These are phyloP conservation scores for Bimuria novae-zelandiae DNA, from an alignment of 2,329 filamentous ascomycete species.

Conservation along the genomic window DNA sequence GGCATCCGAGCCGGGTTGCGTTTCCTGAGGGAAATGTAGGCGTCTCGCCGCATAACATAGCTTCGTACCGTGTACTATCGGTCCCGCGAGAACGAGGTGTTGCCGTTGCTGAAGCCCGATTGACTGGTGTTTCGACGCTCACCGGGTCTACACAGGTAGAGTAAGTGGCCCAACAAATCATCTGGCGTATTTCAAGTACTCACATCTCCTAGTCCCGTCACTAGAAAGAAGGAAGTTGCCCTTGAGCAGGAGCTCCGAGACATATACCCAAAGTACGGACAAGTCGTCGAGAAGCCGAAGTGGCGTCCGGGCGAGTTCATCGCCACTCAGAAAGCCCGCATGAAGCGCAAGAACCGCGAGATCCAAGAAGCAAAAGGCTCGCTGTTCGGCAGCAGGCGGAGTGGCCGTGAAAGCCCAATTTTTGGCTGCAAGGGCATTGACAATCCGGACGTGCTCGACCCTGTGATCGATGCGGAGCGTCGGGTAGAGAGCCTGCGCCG, in stretches of 20 bases:
- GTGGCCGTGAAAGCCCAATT: slow-evolving; percentile 18
- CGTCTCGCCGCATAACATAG: slow-evolving; percentile 18
- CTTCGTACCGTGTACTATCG: slow-evolving; percentile 28
- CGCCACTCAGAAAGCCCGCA: slow-evolving; percentile 25
- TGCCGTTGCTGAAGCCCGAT: background rate
- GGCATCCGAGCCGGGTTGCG: slow-evolving; percentile 33
- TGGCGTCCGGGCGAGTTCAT: slow-evolving; percentile 35
- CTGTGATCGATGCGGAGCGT: background rate
- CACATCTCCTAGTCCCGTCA: slow-evolving; percentile 10
- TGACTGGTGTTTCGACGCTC: background rate
- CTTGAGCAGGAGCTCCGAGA: slow-evolving; percentile 34
- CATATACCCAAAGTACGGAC: slow-evolving; percentile 38
- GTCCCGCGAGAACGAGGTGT: slow-evolving; percentile 11
- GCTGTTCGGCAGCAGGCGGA: slow-evolving; percentile 9
- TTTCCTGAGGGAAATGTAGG: slow-evolving; percentile 38
- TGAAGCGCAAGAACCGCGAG: slow-evolving; percentile 19
- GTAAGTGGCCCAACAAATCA: background rate
- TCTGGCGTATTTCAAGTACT: background rate
- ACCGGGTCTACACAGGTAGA: background rate
- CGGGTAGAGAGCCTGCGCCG: background rate
- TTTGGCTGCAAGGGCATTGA: slow-evolving; percentile 20
- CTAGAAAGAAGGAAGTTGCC: slow-evolving; percentile 29
- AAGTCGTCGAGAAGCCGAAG: slow-evolving; percentile 36
- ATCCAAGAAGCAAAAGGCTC: slow-evolving; percentile 13
- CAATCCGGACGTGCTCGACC: background rate